These are phyloP conservation scores for Setomelanomma holmii DNA, from an alignment of 2,329 filamentous ascomycete genomes.

Conservation along the genomic window DNA sequence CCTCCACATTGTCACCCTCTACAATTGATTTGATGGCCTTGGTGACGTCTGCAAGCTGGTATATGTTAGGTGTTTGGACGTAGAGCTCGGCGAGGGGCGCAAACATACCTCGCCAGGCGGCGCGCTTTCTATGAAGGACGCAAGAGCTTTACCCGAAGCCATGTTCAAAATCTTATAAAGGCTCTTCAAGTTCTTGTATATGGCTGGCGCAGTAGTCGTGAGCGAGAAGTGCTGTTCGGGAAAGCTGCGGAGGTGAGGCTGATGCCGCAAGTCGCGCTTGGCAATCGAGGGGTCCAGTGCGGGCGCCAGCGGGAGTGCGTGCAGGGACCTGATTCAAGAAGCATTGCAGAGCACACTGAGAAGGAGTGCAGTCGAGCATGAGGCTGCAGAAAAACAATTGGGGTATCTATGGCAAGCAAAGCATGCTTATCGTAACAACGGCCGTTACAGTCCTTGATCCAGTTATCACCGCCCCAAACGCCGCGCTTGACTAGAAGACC, in stretches of 20 bases:
- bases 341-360: too few species aligned
- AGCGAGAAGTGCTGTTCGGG: conserved; percentile 5
- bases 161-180: conserved; percentile 34
- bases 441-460: conserved; percentile 4
- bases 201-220: conserved; percentile 13
- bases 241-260: conserved; percentile 28
- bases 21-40: conserved; percentile 92
- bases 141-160: conserved; percentile 51
- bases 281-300: conserved; percentile 25
- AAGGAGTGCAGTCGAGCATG: not conserved
- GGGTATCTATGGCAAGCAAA: conserved; percentile 23
- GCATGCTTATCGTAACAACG: conserved; percentile 1
- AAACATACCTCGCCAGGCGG: conserved; percentile 88
- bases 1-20: conserved; percentile 70
- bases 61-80: conserved; percentile 27
- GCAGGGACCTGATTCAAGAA: conserved; percentile 17
- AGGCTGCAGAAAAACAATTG: not conserved
- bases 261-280: conserved; percentile 22
- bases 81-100: conserved; percentile 1
- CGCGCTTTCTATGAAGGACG: conserved; percentile 90
- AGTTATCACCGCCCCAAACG: conserved; percentile 19
- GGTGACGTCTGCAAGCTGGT: conserved; percentile 83
- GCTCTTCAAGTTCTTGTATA: not conserved
- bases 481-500: conserved; percentile 32
- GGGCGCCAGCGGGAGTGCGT: conserved; percentile 17